Evolutionary conservation across 2,329 filamentous ascomycete genomes (phyloP).

Genomic region (Stemphylium beticola): DNA sequence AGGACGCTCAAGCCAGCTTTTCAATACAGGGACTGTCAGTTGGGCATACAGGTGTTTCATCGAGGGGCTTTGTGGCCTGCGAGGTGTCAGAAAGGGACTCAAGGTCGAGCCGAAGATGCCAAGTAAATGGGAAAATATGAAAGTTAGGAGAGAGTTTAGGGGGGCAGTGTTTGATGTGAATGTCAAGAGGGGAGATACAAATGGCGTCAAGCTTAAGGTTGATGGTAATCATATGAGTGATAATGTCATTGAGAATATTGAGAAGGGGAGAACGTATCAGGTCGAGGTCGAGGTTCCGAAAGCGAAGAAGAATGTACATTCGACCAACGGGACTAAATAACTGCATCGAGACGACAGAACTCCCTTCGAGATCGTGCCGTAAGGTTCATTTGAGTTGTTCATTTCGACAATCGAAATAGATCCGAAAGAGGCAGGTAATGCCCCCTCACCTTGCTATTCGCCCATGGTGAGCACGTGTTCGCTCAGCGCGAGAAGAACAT

Average conservation of each 20-base stretch:
- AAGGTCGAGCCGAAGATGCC: slow-evolving; percentile 59
- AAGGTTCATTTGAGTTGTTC: background rate
- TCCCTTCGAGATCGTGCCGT: no score
- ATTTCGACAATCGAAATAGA: background rate
- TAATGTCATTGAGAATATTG: slow-evolving; percentile 52
- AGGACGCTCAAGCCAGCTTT: slow-evolving; percentile 63
- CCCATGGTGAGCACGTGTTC: no score
- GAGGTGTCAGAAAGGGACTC: slow-evolving; percentile 58
- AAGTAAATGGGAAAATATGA: slow-evolving; percentile 57
- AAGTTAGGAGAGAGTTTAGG: slow-evolving; percentile 57
- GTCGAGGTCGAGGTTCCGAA: slow-evolving; percentile 51
- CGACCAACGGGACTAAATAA: background rate
- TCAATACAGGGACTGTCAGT: slow-evolving; percentile 65
- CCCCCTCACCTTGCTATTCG: no score
- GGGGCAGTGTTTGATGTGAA: slow-evolving; percentile 58
- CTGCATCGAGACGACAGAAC: background rate
- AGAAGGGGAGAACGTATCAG: slow-evolving; percentile 54
- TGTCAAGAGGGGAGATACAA: slow-evolving; percentile 52
- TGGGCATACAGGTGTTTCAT: slow-evolving; percentile 64
- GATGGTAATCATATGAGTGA: slow-evolving; percentile 51
- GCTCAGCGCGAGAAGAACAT: slow-evolving; percentile 15
- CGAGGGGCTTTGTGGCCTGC: slow-evolving; percentile 62
- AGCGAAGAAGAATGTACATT: slow-evolving; percentile 2
- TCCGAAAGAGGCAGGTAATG: no score
- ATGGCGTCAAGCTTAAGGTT: slow-evolving; percentile 51